Conservation (phyloP, 768 basidiomycete species). For the Phlebiopsis gigantea region DNA sequence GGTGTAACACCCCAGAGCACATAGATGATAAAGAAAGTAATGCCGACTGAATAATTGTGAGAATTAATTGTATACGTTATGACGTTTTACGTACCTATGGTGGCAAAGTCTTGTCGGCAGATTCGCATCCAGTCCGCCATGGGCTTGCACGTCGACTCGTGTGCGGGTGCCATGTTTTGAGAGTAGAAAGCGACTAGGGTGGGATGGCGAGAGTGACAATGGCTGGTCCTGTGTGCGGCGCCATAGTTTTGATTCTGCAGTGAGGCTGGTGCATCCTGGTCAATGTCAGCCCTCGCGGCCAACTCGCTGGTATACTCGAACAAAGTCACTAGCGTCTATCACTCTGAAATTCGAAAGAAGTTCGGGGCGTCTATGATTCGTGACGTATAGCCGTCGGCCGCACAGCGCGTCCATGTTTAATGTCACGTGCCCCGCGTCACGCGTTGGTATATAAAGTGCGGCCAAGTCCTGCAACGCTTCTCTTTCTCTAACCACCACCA, state of each 20-base stretch:
- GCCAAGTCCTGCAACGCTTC: conserved; percentile 16
- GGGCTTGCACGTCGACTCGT: background rate
- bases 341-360: too few species aligned
- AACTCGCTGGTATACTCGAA: too few species aligned
- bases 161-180: background rate
- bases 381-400: too few species aligned
- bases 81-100: background rate
- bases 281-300: background rate
- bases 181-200: background rate
- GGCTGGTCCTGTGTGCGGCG: background rate
- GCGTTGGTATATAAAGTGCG: conserved; percentile 24
- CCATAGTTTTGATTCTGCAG: background rate
- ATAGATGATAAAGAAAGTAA: background rate
- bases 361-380: too few species aligned
- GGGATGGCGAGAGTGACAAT: background rate
- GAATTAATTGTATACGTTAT: background rate
- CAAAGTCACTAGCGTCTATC: too few species aligned
- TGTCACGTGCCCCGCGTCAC: conserved; percentile 21
- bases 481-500: conserved; percentile 21
- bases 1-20: background rate
- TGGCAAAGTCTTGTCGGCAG: background rate
- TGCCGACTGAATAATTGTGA: background rate
- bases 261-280: background rate
- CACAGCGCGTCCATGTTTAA: conserved; percentile 8
- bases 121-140: background rate